Base-by-base conservation (phyloP, 345 rosid species). In the Sonneratia alba region DNA sequence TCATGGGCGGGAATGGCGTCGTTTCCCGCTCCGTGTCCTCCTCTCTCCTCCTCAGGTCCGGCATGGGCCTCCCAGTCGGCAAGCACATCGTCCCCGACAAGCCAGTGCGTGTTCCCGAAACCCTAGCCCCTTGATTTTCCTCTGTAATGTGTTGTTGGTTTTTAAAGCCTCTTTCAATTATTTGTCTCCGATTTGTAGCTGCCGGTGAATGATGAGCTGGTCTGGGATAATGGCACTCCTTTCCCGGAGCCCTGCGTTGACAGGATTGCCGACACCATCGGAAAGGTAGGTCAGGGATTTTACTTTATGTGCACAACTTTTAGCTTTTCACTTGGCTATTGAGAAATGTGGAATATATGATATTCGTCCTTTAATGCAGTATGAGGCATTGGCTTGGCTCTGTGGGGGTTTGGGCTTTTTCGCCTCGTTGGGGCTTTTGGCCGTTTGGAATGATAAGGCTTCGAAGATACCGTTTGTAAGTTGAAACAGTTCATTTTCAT, bases 11-110 rank as follows among this genome's bases (percentile, higher is more conserved):
- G 24, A 90, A 87, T 84, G 89, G 96, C 79, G 77, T 90, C 57
- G 87, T 89, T 27, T 71, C 86, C 18, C 84, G 98, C 70, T 90
- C 97, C 67, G 84, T 80, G 69, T 86, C 84, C 13, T 86, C 97
- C 69, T 89, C 96, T 36, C 90, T 91, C 36, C 97, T 90, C 45
- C 88, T 83, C 71, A 96, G 97, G 36, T 82, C 97, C 75, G 99
- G 99, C 59, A 89, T 92, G 94, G 99, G 99, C 74, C 91, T 90
- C 32, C 98, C 99, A 22, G 96, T 87, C 71, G 98, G 99, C 59
- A 90, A 87, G 74, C 99, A 92, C 81, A 87, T 92, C 83, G 96
- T 95, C 81, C 98, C 99, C 69, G 84, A 95, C 68, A 92, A 95
- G 81, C 94, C 97, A 10, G 99, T 95, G 67, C 79, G 91, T 79